Conservation (phyloP, 352 stramenopile genomes). For the Nothophytophthora sp. region DNA sequence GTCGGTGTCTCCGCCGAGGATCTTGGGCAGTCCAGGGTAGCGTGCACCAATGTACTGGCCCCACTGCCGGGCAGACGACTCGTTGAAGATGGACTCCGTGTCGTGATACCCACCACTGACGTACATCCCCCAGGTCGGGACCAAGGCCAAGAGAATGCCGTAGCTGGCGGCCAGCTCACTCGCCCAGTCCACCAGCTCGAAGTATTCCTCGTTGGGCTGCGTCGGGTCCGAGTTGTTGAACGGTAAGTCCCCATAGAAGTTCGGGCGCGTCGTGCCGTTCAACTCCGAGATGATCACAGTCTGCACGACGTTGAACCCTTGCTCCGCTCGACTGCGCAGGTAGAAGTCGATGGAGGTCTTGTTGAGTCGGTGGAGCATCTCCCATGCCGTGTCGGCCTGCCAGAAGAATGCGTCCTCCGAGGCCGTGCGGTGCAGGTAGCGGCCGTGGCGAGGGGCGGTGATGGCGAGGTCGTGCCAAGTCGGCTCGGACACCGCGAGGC, state of each 20-base stretch:
- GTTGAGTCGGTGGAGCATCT: conserved; percentile 24
- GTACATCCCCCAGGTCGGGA: conserved; percentile 22
- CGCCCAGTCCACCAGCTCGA: conserved; percentile 22
- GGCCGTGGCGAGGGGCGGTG: conserved; percentile 8
- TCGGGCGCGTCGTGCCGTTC: conserved; percentile 19
- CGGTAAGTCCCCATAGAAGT: conserved; percentile 28
- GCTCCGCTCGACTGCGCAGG: conserved; percentile 21
- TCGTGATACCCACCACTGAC: conserved; percentile 22
- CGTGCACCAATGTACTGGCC: conserved; percentile 17
- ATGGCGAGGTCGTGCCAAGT: conserved; percentile 18
- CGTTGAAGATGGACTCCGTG: conserved; percentile 16
- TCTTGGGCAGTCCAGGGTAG: conserved; percentile 21
- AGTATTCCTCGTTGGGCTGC: conserved; percentile 28
- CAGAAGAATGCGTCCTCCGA: conserved; percentile 20
- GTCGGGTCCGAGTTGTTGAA: conserved; percentile 28
- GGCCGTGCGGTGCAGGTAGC: conserved; percentile 17
- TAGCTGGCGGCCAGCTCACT: conserved; percentile 22
- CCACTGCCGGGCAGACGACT: conserved; percentile 20
- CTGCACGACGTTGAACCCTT: conserved; percentile 28
- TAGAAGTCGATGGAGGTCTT: conserved; percentile 33
- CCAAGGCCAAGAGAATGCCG: conserved; percentile 15
- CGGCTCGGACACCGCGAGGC: background rate
- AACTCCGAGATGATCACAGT: conserved; percentile 27
- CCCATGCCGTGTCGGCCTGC: conserved; percentile 27
- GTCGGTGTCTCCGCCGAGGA: conserved; percentile 13